A percentile compares a stretch with the other conserved stretches of the same genome.
These are phyloP conservation scores for Cryptococcus sp. DNA, from an alignment of 1,284 basidiomycete genomes.

Conservation along the genomic window DNA sequence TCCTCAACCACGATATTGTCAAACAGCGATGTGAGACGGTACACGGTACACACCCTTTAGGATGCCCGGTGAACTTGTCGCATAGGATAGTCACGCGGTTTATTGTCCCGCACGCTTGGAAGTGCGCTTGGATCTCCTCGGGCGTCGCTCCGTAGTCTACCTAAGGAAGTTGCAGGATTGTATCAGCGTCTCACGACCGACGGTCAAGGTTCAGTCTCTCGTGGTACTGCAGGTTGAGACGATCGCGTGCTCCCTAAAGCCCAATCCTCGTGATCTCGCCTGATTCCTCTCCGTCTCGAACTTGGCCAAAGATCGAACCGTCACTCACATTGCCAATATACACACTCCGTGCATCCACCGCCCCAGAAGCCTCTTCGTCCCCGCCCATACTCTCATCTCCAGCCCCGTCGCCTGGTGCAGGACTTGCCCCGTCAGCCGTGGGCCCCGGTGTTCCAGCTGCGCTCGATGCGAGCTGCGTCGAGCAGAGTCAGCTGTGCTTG, in stretches of 20 bases:
- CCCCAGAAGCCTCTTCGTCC: constrained; percentile 59
- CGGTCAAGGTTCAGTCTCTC: too few relatives aligned
- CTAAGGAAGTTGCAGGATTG: constrained; percentile 55
- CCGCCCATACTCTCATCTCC: constrained; percentile 61
- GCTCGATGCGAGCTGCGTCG: constrained; percentile 14
- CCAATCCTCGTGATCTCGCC: too few relatives aligned
- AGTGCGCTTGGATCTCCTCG: constrained; percentile 97
- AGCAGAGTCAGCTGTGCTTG: background rate
- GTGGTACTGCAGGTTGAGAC: too few relatives aligned
- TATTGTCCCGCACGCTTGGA: constrained; percentile 96
- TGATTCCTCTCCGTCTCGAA: background rate
- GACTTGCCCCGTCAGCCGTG: background rate
- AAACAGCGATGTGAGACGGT: background rate
- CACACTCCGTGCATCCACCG: constrained; percentile 83
- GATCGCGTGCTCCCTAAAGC: too few relatives aligned
- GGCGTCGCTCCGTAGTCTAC: constrained; percentile 98
- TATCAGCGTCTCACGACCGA: background rate
- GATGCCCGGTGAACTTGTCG: constrained; percentile 99
- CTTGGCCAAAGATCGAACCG: background rate
- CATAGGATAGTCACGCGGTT: constrained; percentile 99
- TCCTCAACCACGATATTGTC: too few relatives aligned
- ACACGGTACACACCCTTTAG: constrained; percentile 80
- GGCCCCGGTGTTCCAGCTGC: constrained; percentile 14
- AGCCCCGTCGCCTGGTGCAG: constrained; percentile 18
- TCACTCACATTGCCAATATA: constrained; percentile 92